Evolutionary conservation across 768 basidiomycete species (phyloP).

Genomic region (Trametes cingulata): DNA sequence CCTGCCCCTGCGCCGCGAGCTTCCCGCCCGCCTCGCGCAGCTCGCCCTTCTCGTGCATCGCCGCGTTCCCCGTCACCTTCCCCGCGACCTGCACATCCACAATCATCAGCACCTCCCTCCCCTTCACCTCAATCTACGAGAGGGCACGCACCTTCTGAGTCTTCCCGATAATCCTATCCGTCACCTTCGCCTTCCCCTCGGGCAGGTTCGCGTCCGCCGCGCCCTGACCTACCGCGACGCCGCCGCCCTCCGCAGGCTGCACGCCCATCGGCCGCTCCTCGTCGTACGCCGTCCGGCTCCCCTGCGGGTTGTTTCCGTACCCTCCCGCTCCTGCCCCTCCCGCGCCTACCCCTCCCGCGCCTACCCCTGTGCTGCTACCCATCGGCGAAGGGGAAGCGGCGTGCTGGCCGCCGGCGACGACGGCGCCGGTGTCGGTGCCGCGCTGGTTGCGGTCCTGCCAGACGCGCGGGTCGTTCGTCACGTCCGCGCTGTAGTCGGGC

Average conservation of each 20-base stretch:
- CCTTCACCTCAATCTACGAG: background rate
- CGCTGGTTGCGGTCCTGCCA: conserved; percentile 27
- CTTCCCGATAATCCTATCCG: conserved; percentile 62
- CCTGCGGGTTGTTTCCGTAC: background rate
- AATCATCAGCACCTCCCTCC: background rate
- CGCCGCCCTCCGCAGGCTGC: conserved; percentile 38
- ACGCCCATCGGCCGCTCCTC: conserved; percentile 39
- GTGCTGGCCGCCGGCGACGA: conserved; percentile 28
- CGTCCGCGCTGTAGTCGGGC: conserved; percentile 42
- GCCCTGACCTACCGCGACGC: conserved; percentile 36
- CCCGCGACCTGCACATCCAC: conserved; percentile 43
- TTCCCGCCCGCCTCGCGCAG: conserved; percentile 56
- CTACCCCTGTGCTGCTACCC: background rate
- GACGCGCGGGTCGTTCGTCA: conserved; percentile 35
- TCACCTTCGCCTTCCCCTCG: conserved; percentile 42
- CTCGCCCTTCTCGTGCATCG: conserved; percentile 57
- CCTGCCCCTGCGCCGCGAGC: conserved; percentile 41
- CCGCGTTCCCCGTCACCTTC: conserved; percentile 48
- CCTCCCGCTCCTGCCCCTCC: background rate
- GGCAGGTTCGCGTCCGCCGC: conserved; percentile 32
- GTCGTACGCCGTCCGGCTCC: conserved; percentile 1
- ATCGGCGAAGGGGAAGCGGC: background rate
- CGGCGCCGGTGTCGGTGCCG: conserved; percentile 21
- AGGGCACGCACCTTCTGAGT: conserved; percentile 47
- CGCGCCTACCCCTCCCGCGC: too few species aligned